These are phyloP conservation scores for Trametes cinnabarina DNA, from an alignment of 768 basidiomycete genomes.

Conservation along the genomic window DNA sequence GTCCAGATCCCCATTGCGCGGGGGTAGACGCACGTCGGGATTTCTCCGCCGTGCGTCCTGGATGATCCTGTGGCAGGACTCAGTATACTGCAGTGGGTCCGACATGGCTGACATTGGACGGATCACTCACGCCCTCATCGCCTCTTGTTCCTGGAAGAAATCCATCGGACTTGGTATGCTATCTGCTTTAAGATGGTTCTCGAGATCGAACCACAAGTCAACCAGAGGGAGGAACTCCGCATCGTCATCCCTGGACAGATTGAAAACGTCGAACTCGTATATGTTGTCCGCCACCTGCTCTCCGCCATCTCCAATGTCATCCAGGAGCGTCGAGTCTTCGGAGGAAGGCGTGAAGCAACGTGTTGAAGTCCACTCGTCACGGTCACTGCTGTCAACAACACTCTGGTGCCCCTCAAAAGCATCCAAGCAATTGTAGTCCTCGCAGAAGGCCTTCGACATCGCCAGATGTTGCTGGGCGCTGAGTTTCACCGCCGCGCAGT, in stretches of 20 bases:
- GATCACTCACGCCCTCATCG: background rate
- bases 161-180: background rate
- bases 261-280: background rate
- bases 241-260: background rate
- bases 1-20: background rate
- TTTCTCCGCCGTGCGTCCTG: background rate
- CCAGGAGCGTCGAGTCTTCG: background rate
- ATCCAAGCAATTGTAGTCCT: background rate
- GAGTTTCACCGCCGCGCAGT: background rate
- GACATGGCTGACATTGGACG: background rate
- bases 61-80: background rate
- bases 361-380: background rate
- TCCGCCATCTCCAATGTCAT: background rate
- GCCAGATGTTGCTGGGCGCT: background rate
- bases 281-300: background rate
- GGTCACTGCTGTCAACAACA: no score
- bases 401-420: no score
- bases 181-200: background rate
- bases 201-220: slow-evolving; percentile 5
- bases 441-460: background rate
- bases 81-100: background rate
- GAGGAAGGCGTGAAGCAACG: background rate
- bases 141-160: background rate
- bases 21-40: background rate
- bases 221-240: background rate